A percentile compares a stretch with the other conserved stretches of the same genome.
Evolutionary conservation across 164 flowering plant genomes (phyloP).

Genomic region (Protea cynaroides): DNA sequence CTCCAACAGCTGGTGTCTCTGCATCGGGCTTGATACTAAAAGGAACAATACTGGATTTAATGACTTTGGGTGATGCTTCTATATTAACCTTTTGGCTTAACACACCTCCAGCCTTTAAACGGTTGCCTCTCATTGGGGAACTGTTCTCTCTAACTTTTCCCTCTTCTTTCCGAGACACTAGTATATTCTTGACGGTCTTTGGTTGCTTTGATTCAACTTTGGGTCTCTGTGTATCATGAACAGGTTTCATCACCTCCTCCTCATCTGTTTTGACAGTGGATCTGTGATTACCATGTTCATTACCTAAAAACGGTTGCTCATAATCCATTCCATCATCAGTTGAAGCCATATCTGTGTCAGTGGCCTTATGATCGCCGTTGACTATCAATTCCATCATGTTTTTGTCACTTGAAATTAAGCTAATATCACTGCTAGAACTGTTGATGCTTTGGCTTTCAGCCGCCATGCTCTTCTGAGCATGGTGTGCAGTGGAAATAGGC

Average conservation of each 20-base stretch:
- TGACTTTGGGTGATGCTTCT: constrained; percentile 52
- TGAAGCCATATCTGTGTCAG: constrained; percentile 40
- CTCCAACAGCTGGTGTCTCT: constrained; percentile 31
- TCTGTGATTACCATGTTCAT: constrained; percentile 22
- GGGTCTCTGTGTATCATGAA: constrained; percentile 28
- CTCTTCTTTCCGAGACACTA: constrained; percentile 71
- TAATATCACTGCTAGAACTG: constrained; percentile 58
- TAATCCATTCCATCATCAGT: constrained; percentile 39
- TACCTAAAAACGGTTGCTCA: constrained; percentile 31
- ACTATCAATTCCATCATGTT: constrained; percentile 22
- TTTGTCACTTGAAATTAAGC: constrained; percentile 55
- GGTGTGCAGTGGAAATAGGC: constrained; percentile 17
- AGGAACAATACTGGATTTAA: constrained; percentile 36
- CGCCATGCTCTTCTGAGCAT: constrained; percentile 31
- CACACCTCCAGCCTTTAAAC: constrained; percentile 36
- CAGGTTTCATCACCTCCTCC: constrained; percentile 24
- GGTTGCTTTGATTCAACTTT: constrained; percentile 54
- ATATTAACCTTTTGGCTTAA: constrained; percentile 35
- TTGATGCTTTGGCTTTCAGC: constrained; percentile 62
- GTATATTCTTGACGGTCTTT: constrained; percentile 59
- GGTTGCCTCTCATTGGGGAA: constrained; percentile 82
- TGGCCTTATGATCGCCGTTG: constrained; percentile 42
- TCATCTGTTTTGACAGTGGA: constrained; percentile 30
- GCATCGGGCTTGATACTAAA: constrained; percentile 42
- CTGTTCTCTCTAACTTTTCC: constrained; percentile 69